Percentiles rank a stretch among this genome's conserved stretches.
These are phyloP conservation scores for Ensete glaucum DNA, from an alignment of 176 grass and related monocot species.

Conservation along the genomic window DNA sequence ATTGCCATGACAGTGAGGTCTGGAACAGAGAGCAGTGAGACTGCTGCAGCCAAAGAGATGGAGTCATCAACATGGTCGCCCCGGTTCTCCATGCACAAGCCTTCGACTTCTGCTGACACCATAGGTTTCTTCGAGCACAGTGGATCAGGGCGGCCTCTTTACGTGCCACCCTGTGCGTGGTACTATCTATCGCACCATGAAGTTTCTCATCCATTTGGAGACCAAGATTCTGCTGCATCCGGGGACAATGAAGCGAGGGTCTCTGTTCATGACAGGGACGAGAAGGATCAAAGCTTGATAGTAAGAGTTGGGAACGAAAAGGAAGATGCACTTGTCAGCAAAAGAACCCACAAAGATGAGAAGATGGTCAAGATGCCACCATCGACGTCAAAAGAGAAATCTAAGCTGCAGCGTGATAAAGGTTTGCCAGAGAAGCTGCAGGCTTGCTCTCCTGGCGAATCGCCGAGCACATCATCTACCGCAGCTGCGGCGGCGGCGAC, in stretches of 20 bases:
- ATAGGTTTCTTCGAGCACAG: slow-evolving; percentile 13
- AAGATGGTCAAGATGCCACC: background rate
- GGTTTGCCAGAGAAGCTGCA: background rate
- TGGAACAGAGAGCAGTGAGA: background rate
- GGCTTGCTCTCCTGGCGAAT: background rate
- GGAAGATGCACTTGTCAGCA: too few relatives aligned
- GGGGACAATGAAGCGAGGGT: background rate
- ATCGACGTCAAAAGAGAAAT: background rate
- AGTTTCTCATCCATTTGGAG: slow-evolving; percentile 23
- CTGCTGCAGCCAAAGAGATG: background rate
- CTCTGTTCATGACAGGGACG: background rate
- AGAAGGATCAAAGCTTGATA: background rate
- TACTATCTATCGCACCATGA: slow-evolving; percentile 41
- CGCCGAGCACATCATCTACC: slow-evolving; percentile 11
- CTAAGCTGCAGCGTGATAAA: background rate
- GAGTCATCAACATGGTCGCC: background rate
- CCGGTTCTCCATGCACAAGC: background rate
- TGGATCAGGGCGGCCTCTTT: background rate
- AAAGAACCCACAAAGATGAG: background rate
- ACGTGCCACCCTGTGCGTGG: slow-evolving; percentile 47
- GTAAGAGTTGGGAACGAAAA: too few relatives aligned
- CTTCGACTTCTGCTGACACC: background rate
- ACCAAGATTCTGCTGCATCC: background rate
- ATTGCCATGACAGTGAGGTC: background rate
- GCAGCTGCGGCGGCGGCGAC: slow-evolving; percentile 42